Evolutionary conservation across 345 rosid species (phyloP).

Genomic region (Diplotaxis tenuifolia): DNA sequence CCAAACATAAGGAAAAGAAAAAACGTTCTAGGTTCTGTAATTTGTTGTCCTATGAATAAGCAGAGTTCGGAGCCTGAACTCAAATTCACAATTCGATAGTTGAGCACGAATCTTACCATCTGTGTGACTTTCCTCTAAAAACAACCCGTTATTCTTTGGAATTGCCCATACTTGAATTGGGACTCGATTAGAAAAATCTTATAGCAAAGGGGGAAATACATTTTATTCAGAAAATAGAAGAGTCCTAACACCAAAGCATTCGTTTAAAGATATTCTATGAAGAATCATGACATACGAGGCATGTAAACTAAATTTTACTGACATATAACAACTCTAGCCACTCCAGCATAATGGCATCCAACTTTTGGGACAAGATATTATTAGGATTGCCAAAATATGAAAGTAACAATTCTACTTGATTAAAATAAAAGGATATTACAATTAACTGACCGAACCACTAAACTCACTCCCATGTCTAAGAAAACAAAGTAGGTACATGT

Average conservation of each 20-base stretch:
- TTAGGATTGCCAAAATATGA: no score
- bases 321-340: background rate
- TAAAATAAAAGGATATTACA: conserved; percentile 5
- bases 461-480: conserved; percentile 1
- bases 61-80: no score
- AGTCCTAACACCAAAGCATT: conserved; percentile 8
- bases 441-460: conserved; percentile 3
- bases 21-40: background rate
- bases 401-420: background rate
- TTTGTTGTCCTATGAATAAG: background rate
- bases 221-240: background rate
- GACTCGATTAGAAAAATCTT: background rate
- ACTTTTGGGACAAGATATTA: background rate
- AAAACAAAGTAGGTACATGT: background rate
- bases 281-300: conserved; percentile 9
- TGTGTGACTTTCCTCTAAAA: conserved; percentile 63
- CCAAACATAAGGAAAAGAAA: background rate
- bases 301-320: background rate
- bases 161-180: conserved; percentile 77
- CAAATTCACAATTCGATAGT: conserved; percentile 7
- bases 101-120: conserved; percentile 46
- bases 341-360: conserved; percentile 10
- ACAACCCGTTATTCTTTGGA: conserved; percentile 72
- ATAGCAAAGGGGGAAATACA: background rate
- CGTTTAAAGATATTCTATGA: background rate